Evolutionary conservation across 345 rosid species (phyloP), one percentile per base, ranked within the genome.

Genomic region (Combretum micranthum): DNA sequence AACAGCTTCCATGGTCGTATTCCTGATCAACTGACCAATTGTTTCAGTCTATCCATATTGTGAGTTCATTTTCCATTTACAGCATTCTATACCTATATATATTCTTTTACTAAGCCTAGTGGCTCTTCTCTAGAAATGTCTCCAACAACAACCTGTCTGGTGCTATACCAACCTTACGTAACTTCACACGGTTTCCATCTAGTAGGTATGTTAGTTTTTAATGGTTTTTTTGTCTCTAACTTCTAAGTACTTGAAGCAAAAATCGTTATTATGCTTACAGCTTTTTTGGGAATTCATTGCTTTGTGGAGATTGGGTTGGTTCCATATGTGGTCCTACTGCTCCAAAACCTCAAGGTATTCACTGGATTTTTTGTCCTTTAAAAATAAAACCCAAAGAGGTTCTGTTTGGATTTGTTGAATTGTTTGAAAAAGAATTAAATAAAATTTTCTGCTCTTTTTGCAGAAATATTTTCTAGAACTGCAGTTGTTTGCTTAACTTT

Each of bases 141-240:
- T 87, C 99, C 26, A 73, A 72, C 73, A 94, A 94, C 83, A 90
- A 90, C 61, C 74, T 94, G 32, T 81, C 99, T 0, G 99, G 99
- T 44, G 42, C 66, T 21, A 55, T 87, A 32, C 96, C 97, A 7
- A 70, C 72, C 3, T 62, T 60, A 39, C 74, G 81, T 51, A 90
- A 94, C 76, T 79, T 90, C 63, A 64, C 90, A 0, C 78, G 83
- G 13, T 88, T 81, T 70, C 76, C 88, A 37, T 70, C 88, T 0
- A 63, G 84, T 15, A 84, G 98, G 98, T 91, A 68, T 2, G 16
- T 47, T 6, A 15, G n/a, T 47, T n/a, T 43, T 45, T 47, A 19
- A 15, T 39, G 21, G 14, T 43, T 43, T 20, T 44, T 43, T 14
- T 9, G 11, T 88, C 78, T 70, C 76, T 87, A 37, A 70, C 88